Percentiles rank a stretch among this genome's conserved stretches.
phyloP scores from a whole-genome alignment of 352 stramenopile genomes.

The Phytophthora uliginosa region DNA sequence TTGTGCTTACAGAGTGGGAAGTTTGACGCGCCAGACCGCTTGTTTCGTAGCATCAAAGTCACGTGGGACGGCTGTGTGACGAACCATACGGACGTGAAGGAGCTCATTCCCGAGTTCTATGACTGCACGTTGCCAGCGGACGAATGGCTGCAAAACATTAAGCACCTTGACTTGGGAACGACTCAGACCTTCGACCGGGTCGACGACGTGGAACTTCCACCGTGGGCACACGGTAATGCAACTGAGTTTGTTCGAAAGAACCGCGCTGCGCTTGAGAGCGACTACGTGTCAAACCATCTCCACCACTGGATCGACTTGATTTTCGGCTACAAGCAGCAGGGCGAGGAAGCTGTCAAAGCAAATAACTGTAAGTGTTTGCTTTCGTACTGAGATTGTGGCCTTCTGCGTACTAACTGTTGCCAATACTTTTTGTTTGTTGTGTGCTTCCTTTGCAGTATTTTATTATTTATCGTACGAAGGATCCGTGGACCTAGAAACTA shows the following conservation, averaged over 20 bases:
- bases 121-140: constrained; percentile 80
- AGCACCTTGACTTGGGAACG: constrained; percentile 97
- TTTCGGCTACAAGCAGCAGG: constrained; percentile 98
- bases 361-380: constrained; percentile 72
- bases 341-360: constrained; percentile 86
- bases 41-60: constrained; percentile 96
- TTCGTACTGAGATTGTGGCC: background rate
- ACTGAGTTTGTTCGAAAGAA: constrained; percentile 94
- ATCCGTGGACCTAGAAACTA: constrained; percentile 81
- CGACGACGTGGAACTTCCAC: constrained; percentile 94
- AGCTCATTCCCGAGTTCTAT: constrained; percentile 99
- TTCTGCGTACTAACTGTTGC: background rate
- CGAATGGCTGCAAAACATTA: constrained; percentile 97
- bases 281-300: constrained; percentile 96
- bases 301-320: constrained; percentile 99
- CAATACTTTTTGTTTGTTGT: background rate
- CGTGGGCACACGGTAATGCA: constrained; percentile 93
- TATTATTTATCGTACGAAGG: constrained; percentile 94
- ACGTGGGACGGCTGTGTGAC: constrained; percentile 92
- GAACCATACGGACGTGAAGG: constrained; percentile 97
- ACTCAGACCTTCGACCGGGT: constrained; percentile 88
- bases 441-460: constrained; percentile 64
- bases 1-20: constrained; percentile 97
- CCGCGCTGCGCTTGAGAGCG: constrained; percentile 96
- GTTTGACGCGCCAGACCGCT: constrained; percentile 98